A percentile compares a stretch with the other conserved stretches of the same genome.
phyloP scores from a whole-genome alignment of 1,284 basidiomycete species.

The Ceratobasidium sp. region DNA sequence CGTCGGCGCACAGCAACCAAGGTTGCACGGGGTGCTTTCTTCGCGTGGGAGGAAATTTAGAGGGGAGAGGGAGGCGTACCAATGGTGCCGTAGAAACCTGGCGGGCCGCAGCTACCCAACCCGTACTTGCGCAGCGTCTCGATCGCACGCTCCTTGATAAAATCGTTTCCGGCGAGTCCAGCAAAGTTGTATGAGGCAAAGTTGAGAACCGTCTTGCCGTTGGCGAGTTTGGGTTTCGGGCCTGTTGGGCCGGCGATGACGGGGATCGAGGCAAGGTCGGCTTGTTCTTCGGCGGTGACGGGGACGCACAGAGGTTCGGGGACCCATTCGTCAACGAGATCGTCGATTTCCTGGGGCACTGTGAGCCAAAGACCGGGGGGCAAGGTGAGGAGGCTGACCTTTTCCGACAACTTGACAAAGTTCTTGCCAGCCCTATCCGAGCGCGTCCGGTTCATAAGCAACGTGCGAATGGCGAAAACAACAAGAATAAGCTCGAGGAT shows the following conservation, averaged over 20 bases:
- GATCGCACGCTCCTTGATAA: slow-evolving; percentile 86
- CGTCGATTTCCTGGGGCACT: slow-evolving; percentile 87
- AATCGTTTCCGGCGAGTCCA: slow-evolving; percentile 88
- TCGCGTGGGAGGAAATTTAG: slow-evolving; percentile 1
- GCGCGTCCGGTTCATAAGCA: slow-evolving; percentile 89
- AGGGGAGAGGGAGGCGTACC: slow-evolving; percentile 62
- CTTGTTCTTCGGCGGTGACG: slow-evolving; percentile 68
- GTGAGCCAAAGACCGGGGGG: slow-evolving; percentile 14
- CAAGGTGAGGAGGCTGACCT: slow-evolving; percentile 64
- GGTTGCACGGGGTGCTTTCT: not conserved
- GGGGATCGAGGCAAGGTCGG: slow-evolving; percentile 79
- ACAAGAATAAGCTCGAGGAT: slow-evolving; percentile 91
- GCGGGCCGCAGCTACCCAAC: slow-evolving; percentile 94
- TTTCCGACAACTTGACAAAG: slow-evolving; percentile 90
- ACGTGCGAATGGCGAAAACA: slow-evolving; percentile 88
- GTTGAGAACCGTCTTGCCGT: slow-evolving; percentile 86
- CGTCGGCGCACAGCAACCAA: not conserved
- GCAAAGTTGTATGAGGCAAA: slow-evolving; percentile 94
- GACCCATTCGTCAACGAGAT: slow-evolving; percentile 94
- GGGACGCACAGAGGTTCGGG: slow-evolving; percentile 86
- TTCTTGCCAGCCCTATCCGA: slow-evolving; percentile 87
- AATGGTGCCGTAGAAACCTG: slow-evolving; percentile 97
- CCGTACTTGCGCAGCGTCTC: slow-evolving; percentile 93
- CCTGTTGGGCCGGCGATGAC: slow-evolving; percentile 84
- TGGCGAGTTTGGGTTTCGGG: slow-evolving; percentile 81